Percentiles rank a stretch among this genome's conserved stretches.
These are phyloP conservation scores for Hyparrhenia diplandra DNA, from an alignment of 176 grass and related monocot genomes.

Conservation along the genomic window DNA sequence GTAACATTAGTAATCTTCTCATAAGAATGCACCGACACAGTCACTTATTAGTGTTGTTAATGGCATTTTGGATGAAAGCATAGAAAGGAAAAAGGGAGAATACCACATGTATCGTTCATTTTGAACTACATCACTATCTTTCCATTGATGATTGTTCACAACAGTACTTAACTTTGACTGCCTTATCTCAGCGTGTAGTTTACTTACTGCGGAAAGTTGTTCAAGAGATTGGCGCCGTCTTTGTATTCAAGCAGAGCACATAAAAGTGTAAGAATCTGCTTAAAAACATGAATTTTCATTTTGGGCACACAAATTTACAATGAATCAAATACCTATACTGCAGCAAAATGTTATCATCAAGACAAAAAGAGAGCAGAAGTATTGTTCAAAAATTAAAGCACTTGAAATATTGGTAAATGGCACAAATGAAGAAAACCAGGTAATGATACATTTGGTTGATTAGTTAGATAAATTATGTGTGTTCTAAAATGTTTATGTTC, in stretches of 20 bases:
- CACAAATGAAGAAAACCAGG: slow-evolving; percentile 95
- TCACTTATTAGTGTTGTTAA: slow-evolving; percentile 86
- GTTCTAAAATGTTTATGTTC: neutral
- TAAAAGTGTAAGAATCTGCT: slow-evolving; percentile 72
- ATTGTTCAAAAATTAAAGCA: slow-evolving; percentile 68
- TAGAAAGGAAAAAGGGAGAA: slow-evolving; percentile 98
- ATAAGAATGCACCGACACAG: too few relatives aligned
- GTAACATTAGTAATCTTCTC: too few relatives aligned
- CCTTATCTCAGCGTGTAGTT: slow-evolving; percentile 68
- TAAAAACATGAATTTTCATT: slow-evolving; percentile 3
- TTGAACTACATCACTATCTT: neutral
- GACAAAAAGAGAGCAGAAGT: slow-evolving; percentile 70
- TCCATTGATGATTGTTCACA: slow-evolving; percentile 16
- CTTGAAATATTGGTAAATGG: slow-evolving; percentile 81
- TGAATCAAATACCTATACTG: slow-evolving; percentile 32
- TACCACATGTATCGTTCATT: slow-evolving; percentile 68
- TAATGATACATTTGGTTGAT: slow-evolving; percentile 16
- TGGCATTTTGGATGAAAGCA: slow-evolving; percentile 96
- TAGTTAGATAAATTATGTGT: neutral
- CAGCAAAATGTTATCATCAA: slow-evolving; percentile 92
- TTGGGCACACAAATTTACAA: slow-evolving; percentile 4
- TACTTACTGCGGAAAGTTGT: slow-evolving; percentile 89
- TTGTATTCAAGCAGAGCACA: slow-evolving; percentile 93
- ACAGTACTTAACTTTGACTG: slow-evolving; percentile 17
- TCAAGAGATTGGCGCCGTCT: slow-evolving; percentile 85